Evolutionary conservation across 805 yeast species (phyloP).

Genomic region (Debaryomyces prosopidis): DNA sequence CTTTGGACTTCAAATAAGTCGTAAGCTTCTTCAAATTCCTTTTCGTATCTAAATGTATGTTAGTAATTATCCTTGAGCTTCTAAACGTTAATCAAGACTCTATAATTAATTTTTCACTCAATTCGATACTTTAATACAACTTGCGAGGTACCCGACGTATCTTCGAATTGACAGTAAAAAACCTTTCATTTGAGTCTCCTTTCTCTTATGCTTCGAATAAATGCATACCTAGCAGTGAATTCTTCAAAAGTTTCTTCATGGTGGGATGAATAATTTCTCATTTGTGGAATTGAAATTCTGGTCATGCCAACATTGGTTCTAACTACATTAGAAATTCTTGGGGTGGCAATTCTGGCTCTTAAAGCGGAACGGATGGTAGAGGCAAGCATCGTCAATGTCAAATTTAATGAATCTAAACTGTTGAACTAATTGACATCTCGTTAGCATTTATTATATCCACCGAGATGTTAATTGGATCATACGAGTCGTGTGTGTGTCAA

Average conservation of each 20-base stretch:
- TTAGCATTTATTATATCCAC: neutral
- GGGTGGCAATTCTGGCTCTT: conserved; percentile 34
- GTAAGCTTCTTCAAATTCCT: conserved; percentile 76
- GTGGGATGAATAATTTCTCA: conserved; percentile 79
- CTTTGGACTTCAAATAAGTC: conserved; percentile 61
- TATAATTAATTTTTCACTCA: too few relatives aligned
- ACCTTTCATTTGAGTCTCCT: neutral
- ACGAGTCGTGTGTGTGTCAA: conserved; percentile 16
- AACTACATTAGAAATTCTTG: conserved; percentile 27
- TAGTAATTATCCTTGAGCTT: conserved; percentile 17
- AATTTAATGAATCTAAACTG: neutral
- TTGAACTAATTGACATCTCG: neutral
- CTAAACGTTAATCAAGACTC: too few relatives aligned
- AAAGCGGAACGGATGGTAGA: conserved; percentile 44
- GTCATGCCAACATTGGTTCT: conserved; percentile 20
- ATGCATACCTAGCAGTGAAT: conserved; percentile 72
- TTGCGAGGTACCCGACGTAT: too few relatives aligned
- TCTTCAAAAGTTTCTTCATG: conserved; percentile 94
- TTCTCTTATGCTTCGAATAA: neutral
- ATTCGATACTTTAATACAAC: too few relatives aligned
- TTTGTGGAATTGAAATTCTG: conserved; percentile 25
- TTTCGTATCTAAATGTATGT: conserved; percentile 66
- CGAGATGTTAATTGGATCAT: conserved; percentile 12
- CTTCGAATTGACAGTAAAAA: too few relatives aligned
- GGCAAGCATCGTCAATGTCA: conserved; percentile 30